Evolutionary conservation across 257 asterid genomes (phyloP).

Genomic region (Gardenia jasminoides): DNA sequence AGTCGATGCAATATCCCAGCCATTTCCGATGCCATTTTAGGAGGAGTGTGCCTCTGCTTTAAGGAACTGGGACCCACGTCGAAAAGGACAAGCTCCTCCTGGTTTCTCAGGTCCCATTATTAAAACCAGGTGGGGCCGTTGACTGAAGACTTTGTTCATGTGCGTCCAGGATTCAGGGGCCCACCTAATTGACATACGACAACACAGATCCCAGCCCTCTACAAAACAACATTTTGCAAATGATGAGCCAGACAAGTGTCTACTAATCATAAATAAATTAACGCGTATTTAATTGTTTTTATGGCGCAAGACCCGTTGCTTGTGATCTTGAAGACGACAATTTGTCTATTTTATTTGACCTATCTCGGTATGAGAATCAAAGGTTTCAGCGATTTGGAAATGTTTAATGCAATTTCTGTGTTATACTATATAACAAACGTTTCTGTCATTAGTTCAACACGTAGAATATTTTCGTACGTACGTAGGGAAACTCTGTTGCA

Average conservation of each 20-base stretch:
- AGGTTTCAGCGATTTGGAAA: neutral
- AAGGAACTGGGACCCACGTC: too few relatives aligned
- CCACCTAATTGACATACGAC: neutral
- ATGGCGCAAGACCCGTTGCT: neutral
- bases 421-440: neutral
- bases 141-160: neutral
- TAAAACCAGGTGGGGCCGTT: neutral
- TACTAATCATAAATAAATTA: neutral
- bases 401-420: neutral
- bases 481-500: neutral
- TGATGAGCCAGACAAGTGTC: neutral
- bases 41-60: too few relatives aligned
- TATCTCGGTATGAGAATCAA: neutral
- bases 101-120: neutral
- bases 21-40: too few relatives aligned
- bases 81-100: neutral
- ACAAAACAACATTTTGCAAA: too few relatives aligned
- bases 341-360: neutral
- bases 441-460: neutral
- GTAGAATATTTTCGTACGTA: neutral
- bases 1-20: too few relatives aligned
- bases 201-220: neutral
- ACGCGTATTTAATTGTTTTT: neutral
- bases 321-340: neutral
- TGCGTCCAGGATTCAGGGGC: neutral